Conservation (phyloP, 495 filamentous ascomycete genomes). For the Neurospora cerealis region DNA sequence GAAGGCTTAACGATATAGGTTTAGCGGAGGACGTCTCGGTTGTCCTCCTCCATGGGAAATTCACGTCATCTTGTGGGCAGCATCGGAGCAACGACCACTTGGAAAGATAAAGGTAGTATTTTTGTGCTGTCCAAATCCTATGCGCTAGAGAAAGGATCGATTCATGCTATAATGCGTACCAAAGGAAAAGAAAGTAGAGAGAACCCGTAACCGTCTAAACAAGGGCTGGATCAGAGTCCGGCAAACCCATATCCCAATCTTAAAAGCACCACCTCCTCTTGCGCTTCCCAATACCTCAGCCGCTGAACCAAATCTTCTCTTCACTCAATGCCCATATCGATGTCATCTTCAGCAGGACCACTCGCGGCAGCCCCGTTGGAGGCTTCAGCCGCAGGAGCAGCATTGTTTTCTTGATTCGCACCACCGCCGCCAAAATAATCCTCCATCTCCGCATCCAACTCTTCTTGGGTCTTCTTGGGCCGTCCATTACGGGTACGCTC, state of each 20-base stretch:
- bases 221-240: background rate
- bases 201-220: background rate
- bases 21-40: background rate
- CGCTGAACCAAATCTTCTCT: background rate
- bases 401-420: constrained; percentile 12
- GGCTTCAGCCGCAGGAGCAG: constrained; percentile 9
- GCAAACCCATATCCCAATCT: constrained; percentile 4
- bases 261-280: background rate
- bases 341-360: constrained; percentile 6
- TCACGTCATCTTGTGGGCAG: background rate
- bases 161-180: background rate
- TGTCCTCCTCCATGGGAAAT: background rate
- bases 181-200: background rate
- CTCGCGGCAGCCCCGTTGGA: constrained; percentile 1
- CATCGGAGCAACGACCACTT: background rate
- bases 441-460: constrained; percentile 92
- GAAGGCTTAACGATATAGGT: background rate
- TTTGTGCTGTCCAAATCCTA: background rate
- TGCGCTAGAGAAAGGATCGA: background rate
- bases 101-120: background rate
- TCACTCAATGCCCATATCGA: constrained; percentile 12
- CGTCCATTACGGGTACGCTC: constrained; percentile 40
- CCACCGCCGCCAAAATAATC: constrained; percentile 66
- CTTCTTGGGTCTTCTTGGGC: constrained; percentile 81
- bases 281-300: background rate